Evolutionary conservation across 2,329 filamentous ascomycete genomes (phyloP), one percentile per base, ranked within the genome.

Genomic region (Ceratocystis colombiana): DNA sequence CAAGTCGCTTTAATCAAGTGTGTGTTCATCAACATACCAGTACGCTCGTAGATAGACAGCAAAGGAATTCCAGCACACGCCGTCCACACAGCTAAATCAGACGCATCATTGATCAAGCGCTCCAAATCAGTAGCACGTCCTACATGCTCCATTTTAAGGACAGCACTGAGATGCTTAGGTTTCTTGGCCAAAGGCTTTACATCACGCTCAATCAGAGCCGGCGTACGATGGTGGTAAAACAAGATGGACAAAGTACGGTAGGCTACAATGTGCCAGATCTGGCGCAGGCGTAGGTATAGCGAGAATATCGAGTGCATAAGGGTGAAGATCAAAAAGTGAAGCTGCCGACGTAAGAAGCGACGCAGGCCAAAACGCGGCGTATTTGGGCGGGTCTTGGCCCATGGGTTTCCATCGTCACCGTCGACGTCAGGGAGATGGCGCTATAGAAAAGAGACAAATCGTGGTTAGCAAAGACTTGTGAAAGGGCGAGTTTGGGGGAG

Each of bases 151-250:
- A 89, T 79, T 67, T 87, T 87, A 67, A 99, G 77, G 65, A 97
- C 87, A 10, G 96, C 87, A 73, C 91, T 96, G 63, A 99, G 75
- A 73, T 99, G 94, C 70, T 88, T 84, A 1, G 94, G 94, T 68
- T 95, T 76, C 71, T 88, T 85, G 67, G 80, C 82, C 67, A 99
- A 76, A 8, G 82, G 81, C 74, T 85, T 85, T 30, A 97, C 87
- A 77, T 99, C 94, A 72, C 88, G 87, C 72, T 88, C 86, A 71
- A 99, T 96, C 73, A 96, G 85, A 73, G 96, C 90, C 6, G 94
- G 94, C 0, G 93, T 96, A 64, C 90, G 89, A 76, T 99, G 94
- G 77, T 99, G 95, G 78, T 99, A 94, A 75, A 93, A 92, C 65
- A 96, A 80, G 68, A 97, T 83, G 8, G 90, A 89, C 64, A 90